Percentiles rank a stretch among this genome's conserved stretches.
Evolutionary conservation across 805 yeast species (phyloP).

Genomic region (Barnettozyma californica): DNA sequence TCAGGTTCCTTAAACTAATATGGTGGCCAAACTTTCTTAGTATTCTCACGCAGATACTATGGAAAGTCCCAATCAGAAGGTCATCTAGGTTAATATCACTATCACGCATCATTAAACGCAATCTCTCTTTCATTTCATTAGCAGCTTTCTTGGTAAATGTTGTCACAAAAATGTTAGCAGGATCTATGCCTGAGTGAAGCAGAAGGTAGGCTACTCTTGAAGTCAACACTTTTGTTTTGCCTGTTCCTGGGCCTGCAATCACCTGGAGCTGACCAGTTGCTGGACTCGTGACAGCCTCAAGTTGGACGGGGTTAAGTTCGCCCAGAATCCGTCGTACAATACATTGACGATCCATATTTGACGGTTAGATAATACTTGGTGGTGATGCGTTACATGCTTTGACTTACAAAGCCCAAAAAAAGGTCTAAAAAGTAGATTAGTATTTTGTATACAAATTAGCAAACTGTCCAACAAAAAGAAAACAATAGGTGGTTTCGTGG

Average conservation of each 20-base stretch:
- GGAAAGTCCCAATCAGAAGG: slow-evolving; percentile 83
- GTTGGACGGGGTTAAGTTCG: slow-evolving; percentile 38
- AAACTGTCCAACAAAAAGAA: no score
- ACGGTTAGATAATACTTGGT: no score
- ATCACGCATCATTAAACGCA: slow-evolving; percentile 33
- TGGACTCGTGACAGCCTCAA: slow-evolving; percentile 39
- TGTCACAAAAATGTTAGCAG: slow-evolving; percentile 70
- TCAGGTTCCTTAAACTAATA: slow-evolving; percentile 40
- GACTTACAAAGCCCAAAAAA: no score
- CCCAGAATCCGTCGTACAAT: slow-evolving; percentile 4
- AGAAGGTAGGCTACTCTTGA: slow-evolving; percentile 73
- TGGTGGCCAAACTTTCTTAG: slow-evolving; percentile 48
- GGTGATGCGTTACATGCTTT: no score
- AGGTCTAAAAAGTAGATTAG: no score
- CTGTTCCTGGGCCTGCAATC: slow-evolving; percentile 65
- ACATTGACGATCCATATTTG: not conserved
- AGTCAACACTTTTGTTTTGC: slow-evolving; percentile 79
- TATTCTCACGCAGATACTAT: slow-evolving; percentile 66
- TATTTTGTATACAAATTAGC: no score
- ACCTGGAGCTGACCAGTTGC: slow-evolving; percentile 40
- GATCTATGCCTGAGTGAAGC: slow-evolving; percentile 43
- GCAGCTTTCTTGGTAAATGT: slow-evolving; percentile 95
- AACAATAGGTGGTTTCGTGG: slow-evolving; percentile 69
- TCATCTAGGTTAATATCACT: slow-evolving; percentile 31
- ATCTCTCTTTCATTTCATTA: slow-evolving; percentile 68